phyloP scores from a whole-genome alignment of 169 alveolate genomes.

The Cryptosporidium viatorum region DNA sequence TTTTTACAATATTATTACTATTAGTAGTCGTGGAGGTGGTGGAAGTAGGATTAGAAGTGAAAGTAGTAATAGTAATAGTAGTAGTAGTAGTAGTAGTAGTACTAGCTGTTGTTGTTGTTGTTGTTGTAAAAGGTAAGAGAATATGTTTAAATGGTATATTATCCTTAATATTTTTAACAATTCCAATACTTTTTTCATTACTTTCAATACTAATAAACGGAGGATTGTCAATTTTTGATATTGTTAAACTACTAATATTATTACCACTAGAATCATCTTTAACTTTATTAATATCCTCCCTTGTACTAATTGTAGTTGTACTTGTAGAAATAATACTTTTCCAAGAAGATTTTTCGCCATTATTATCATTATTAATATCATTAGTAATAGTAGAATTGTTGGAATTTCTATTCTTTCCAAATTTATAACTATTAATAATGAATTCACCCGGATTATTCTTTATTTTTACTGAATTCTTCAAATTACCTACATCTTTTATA shows the following conservation, averaged over 20 bases:
- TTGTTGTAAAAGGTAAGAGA: neutral
- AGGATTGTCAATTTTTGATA: neutral
- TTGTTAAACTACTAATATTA: neutral
- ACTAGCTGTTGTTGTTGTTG: neutral
- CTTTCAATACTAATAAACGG: neutral
- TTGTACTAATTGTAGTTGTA: neutral
- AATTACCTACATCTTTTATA: neutral
- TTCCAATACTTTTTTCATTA: neutral
- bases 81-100: neutral
- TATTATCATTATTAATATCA: neutral
- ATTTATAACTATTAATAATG: neutral
- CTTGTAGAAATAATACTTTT: neutral
- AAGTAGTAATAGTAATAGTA: neutral
- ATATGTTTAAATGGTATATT: constrained; percentile 2
- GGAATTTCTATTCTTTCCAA: neutral
- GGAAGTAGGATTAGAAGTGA: neutral
- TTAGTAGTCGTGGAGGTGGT: neutral
- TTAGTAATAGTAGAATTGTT: neutral
- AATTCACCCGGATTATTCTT: neutral
- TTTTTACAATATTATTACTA: no score
- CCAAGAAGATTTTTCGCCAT: neutral
- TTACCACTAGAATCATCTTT: neutral
- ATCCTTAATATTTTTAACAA: constrained; percentile 2
- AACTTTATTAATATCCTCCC: neutral
- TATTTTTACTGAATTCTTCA: constrained; percentile 1